Evolutionary conservation across 352 stramenopile genomes (phyloP), one percentile per base, ranked within the genome.

Genomic region (Pythium grandisporangium): DNA sequence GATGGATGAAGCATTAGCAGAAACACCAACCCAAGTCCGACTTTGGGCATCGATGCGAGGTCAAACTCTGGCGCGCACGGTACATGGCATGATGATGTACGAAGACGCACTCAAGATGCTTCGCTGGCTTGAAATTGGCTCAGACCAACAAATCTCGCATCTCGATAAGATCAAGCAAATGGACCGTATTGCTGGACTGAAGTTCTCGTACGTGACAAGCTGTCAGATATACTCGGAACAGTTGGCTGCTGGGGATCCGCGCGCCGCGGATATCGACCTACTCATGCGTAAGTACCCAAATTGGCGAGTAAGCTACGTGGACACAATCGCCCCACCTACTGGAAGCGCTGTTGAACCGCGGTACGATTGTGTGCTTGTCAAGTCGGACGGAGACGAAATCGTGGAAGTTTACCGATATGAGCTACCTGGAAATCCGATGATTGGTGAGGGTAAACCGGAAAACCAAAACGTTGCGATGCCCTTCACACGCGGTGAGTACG

Each of bases 241-340:
- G 40, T 63, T 88, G 23, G 75, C 76, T 12, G 46, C 61, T 5
- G 73, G 76, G 29, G 78, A 94, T 38, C 61, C 61, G 2, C 72
- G 76, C 16, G 79, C 82, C 22, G 88, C 97, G 6, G 95, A 99
- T 58, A 99, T 99, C 51, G 95, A 99, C 41, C 61, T 96, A 20
- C 70, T 99, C 2, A 95, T 99, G 83, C 84, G 94, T 14, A 92
- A 96, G 45, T 98, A 97, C 67, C 95, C 93, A 19, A 96, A 98
- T 59, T 88, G 79, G 60, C 84, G 84, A 30, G 84, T 95, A 35
- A 89, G 77, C 27, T 95, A 95, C 51, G 76, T 96, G 8, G 79
- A 96, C 36, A 90, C 76, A 42, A 78, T 89, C 36, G 60, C 63
- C 7, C 89, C 55, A 59, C 87, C 74, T 17, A 48, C 46, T n/a